These are phyloP conservation scores for Sclerotinia trifoliorum DNA, from an alignment of 2,329 filamentous ascomycete species.

Conservation along the genomic window DNA sequence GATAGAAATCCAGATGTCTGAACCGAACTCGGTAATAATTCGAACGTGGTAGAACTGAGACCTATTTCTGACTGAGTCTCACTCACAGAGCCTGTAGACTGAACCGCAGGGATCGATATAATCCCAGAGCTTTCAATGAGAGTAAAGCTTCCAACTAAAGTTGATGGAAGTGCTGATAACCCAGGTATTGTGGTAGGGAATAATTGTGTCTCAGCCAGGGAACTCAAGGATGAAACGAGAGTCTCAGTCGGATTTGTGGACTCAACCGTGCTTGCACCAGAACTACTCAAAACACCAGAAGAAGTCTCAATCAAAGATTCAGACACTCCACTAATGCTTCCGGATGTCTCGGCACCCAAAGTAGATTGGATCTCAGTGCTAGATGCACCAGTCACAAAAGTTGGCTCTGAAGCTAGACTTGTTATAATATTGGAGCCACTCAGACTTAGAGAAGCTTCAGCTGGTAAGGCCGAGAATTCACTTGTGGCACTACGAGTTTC, in stretches of 20 bases:
- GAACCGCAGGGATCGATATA: neutral
- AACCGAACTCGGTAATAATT: neutral
- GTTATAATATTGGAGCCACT: neutral
- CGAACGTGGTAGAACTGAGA: neutral
- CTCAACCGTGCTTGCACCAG: neutral
- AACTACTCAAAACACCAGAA: neutral
- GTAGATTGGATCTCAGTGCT: neutral
- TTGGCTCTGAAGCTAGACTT: neutral
- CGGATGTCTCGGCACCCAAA: neutral
- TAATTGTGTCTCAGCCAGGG: neutral
- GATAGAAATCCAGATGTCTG: neutral
- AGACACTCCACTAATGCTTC: neutral
- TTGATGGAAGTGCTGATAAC: neutral
- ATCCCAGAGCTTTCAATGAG: neutral
- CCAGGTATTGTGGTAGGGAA: neutral
- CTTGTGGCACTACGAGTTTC: neutral
- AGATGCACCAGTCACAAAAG: neutral
- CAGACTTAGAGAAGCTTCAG: neutral
- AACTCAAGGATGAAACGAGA: no score
- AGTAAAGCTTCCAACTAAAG: neutral
- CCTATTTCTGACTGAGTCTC: neutral
- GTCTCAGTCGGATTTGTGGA: slow-evolving; percentile 1
- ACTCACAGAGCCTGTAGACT: neutral
- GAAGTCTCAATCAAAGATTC: neutral
- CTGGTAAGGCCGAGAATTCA: neutral